Conservation (phyloP, 2,329 filamentous ascomycete genomes). For the Blastomyces silverae region DNA sequence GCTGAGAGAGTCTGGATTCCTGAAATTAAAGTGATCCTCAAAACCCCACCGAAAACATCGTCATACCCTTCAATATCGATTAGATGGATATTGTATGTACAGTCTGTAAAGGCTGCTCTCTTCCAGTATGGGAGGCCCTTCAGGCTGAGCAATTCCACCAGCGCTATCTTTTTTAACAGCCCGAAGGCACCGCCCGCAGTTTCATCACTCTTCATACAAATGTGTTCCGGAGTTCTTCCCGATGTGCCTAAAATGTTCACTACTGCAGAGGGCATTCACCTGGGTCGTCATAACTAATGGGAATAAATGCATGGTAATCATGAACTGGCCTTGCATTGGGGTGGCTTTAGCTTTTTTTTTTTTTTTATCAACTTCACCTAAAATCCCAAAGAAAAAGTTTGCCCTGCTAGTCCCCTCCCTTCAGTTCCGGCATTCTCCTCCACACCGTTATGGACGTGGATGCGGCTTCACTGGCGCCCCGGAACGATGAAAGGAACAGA, state of each 20-base stretch:
- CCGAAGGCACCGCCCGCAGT: background rate
- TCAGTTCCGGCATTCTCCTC: background rate
- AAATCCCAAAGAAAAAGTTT: background rate
- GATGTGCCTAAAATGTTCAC: conserved; percentile 6
- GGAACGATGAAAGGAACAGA: background rate
- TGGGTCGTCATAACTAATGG: background rate
- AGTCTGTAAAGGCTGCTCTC: no score
- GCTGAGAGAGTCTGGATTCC: conserved; percentile 6
- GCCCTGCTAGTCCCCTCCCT: background rate
- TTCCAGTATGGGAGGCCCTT: background rate
- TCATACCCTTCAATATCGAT: background rate
- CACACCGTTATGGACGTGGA: background rate
- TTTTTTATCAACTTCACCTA: background rate
- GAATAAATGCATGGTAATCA: conserved; percentile 8
- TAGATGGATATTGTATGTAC: background rate
- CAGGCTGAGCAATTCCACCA: background rate
- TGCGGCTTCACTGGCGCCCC: background rate
- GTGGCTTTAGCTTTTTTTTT: background rate
- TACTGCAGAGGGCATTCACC: background rate
- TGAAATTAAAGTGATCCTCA: background rate
- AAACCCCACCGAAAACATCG: conserved; percentile 11
- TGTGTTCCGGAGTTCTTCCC: background rate
- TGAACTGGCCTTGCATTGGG: conserved; percentile 10
- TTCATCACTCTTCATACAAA: background rate
- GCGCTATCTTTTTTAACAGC: background rate